Evolutionary conservation across 495 filamentous ascomycete genomes (phyloP).

Genomic region (Penicillium atrosanguineum): DNA sequence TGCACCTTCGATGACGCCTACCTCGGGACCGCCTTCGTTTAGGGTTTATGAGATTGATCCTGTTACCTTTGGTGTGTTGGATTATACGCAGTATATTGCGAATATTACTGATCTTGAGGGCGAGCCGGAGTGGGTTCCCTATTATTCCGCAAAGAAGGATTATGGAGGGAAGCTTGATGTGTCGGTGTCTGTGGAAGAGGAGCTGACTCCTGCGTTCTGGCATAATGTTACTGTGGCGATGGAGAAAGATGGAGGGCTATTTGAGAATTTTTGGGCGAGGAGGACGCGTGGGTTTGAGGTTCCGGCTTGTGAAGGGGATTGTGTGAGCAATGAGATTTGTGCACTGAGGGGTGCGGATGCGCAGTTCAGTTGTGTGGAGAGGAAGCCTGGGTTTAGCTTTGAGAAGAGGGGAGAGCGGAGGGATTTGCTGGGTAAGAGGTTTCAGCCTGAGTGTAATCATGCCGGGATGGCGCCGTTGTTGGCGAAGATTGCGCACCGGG

Average conservation of each 20-base stretch:
- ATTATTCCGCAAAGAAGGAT: conserved; percentile 53
- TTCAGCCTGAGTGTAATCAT: conserved; percentile 23
- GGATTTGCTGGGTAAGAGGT: neutral
- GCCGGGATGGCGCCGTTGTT: conserved; percentile 24
- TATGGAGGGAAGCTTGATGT: conserved; percentile 33
- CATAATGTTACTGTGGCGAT: conserved; percentile 53
- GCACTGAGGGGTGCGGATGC: conserved; percentile 38
- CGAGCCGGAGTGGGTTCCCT: conserved; percentile 45
- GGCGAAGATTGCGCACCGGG: conserved; percentile 17
- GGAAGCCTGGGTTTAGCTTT: conserved; percentile 22
- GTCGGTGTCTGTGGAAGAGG: conserved; percentile 5
- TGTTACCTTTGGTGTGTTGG: conserved; percentile 51
- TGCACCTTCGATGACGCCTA: conserved; percentile 53
- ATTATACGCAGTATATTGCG: conserved; percentile 51
- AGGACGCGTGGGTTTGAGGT: conserved; percentile 36
- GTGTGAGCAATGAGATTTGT: conserved; percentile 40
- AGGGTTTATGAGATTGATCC: conserved; percentile 57
- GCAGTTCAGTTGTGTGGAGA: conserved; percentile 30
- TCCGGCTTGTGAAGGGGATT: conserved; percentile 30
- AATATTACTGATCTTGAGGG: conserved; percentile 44
- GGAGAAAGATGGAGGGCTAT: conserved; percentile 31
- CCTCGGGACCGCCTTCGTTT: conserved; percentile 51
- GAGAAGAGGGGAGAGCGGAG: conserved; percentile 12
- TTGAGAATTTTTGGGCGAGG: conserved; percentile 38
- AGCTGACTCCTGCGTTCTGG: conserved; percentile 57